Evolutionary conservation across 345 rosid species (phyloP), one percentile per base, ranked within the genome.

Genomic region (Excoecaria agallocha): DNA sequence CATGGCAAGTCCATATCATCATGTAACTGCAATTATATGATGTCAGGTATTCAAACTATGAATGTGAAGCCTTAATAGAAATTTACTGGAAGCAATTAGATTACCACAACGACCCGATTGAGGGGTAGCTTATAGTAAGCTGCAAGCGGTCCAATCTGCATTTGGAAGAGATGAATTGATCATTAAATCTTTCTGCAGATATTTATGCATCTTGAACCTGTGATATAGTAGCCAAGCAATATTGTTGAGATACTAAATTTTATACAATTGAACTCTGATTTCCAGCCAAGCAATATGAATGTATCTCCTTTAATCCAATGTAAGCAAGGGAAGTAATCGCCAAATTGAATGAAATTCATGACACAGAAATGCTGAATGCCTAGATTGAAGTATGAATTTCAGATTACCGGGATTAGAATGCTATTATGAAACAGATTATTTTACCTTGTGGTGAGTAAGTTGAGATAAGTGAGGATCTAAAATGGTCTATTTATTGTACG

Each of bases 111-210:
- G 62, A 94, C 97, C 66, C 88, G 89, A 84, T 83, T 88, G 73
- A 94, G 97, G 51, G 97, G 94, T 77, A 94, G 81, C 85, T 94
- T 89, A 71, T 89, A 90, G 80, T 92, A 94, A 80, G 97, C 98
- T 15, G 98, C 94, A 11, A 94, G 93, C 50, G 97, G 96, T 74
- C 98, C 97, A 71, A 77, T 76, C 97, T 91, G 85, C 76, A 80
- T 51, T 37, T 49, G 49, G 54, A 43, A 24, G 67, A 58, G 48
- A 55, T 8, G 30, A 17, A 65, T 48, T 48, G 2, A 25, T 67
- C 5, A 48, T 67, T 13, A 48, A 16, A 67, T 38, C 66, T 16
- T 67, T 58, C 6, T 8, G 24, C 3, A 51, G 56, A 19, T 55
- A n/a, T 55, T 56, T 22, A 20, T 56, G 24, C 30, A 22, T 56